A percentile compares a stretch with the other conserved stretches of the same genome.
Evolutionary conservation across 306 rosid genomes (phyloP).

Genomic region (Cucurbita ficifolia): DNA sequence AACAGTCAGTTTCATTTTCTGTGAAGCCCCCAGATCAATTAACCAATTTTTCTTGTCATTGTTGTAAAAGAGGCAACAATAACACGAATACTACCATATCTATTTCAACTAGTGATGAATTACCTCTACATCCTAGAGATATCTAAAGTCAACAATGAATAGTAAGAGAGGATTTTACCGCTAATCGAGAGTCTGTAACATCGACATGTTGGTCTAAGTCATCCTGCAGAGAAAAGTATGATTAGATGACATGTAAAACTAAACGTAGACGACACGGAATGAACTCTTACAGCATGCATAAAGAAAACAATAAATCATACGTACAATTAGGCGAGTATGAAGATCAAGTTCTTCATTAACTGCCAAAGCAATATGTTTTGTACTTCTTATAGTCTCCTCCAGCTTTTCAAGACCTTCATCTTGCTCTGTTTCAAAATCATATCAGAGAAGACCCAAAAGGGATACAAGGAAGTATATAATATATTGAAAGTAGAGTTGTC

Average conservation of each 20-base stretch:
- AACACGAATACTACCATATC: neutral
- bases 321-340: conserved; percentile 25
- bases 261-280: neutral
- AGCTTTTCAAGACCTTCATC: conserved; percentile 25
- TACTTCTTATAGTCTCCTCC: conserved; percentile 29
- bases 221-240: conserved; percentile 13
- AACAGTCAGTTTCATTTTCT: neutral
- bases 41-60: neutral
- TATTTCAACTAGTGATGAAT: neutral
- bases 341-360: conserved; percentile 29
- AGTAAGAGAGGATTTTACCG: conserved; percentile 7
- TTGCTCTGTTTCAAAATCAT: conserved; percentile 22
- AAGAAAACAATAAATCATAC: neutral
- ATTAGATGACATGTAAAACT: neutral
- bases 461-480: neutral
- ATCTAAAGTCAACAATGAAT: neutral
- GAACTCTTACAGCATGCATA: neutral
- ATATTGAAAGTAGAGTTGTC: neutral
- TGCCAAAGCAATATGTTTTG: conserved; percentile 34
- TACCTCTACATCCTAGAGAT: neutral
- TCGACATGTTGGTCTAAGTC: conserved; percentile 24
- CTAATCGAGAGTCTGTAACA: conserved; percentile 19
- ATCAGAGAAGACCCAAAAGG: neutral
- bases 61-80: neutral
- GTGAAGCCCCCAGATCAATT: neutral